Base-by-base conservation (phyloP, 202 grass and related monocot genomes). In the Dendrocalamus latiflorus region DNA sequence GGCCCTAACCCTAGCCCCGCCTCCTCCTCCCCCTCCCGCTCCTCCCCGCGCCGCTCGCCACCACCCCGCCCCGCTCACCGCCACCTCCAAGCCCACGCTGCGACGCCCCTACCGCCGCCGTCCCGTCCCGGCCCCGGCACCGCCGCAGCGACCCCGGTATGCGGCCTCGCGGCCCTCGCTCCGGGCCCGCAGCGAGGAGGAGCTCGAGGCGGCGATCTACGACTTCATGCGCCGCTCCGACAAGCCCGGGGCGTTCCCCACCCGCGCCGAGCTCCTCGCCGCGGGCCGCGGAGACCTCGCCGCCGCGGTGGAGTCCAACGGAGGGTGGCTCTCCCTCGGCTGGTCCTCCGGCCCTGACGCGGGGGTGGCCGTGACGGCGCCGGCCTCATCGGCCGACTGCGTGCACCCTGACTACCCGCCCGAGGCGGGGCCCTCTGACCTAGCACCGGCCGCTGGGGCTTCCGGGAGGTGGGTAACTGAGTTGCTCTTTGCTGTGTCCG, bases 121-220 rank as follows among this genome's bases (percentile, higher is more conserved):
- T 3, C 79, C 79, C 18, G 34, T 73, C 37, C 64, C 37, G 0
- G 1, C 64, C 20, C 38, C 48, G 9, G 25, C 47, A 9, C 43
- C 3, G 11, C 41, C 54, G 45, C 36, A 0, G n/a, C 21, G 67
- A 53, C 43, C 25, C 49, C 8, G 24, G 39, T 76, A 80, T 87
- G 88, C 45, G 51, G 25, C 34, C 36, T 6, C 76, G 36, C 50
- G 14, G 9, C 8, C 43, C 6, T 73, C 58, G 43, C 33, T 0
- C 17, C 17, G 4, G 26, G 72, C 26, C 1, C n/a, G 37, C 34
- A 9, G 2, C 7, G 74, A 82, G 63, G 72, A 83, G 57, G 80
- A 86, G 17, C 70, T 99, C 39, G 96, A 99, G 89, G 93, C 36
- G 78, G 93, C 92, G 87, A 89, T 99, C 56, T 99, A 77, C 82